Percentiles rank a stretch among this genome's conserved stretches.
Conservation (phyloP, 108 stramenopile genomes). For the Stephanodiscus minutulus region DNA sequence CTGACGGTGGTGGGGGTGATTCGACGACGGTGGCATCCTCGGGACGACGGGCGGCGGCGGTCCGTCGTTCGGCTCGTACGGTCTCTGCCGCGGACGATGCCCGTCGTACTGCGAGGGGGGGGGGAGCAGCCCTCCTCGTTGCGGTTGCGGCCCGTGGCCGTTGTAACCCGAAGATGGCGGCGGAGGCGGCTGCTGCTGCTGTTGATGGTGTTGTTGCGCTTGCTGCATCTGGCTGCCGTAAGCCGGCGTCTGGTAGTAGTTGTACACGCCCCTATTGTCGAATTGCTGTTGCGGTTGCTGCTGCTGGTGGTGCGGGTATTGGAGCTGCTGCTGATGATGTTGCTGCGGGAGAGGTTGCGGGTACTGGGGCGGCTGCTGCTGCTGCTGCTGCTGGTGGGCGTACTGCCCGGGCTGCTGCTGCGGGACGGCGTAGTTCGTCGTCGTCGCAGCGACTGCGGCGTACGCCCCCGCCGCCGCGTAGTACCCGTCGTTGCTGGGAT, state of each 20-base stretch:
- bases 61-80: too few relatives aligned
- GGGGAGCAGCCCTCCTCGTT: too few relatives aligned
- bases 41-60: too few relatives aligned
- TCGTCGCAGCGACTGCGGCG: neutral
- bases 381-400: conserved; percentile 4
- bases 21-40: too few relatives aligned
- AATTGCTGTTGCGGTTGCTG: neutral
- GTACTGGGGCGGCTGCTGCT: conserved; percentile 9
- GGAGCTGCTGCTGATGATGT: conserved; percentile 23
- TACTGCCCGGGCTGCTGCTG: conserved; percentile 2
- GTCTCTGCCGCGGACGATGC: too few relatives aligned
- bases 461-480: conserved; percentile 1
- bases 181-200: conserved; percentile 5
- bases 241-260: neutral
- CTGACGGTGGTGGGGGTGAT: too few relatives aligned
- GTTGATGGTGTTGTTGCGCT: neutral
- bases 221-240: neutral
- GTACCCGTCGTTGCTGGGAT: neutral
- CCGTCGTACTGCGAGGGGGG: too few relatives aligned
- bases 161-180: neutral
- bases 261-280: too few relatives aligned
- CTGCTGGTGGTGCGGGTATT: neutral
- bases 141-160: neutral
- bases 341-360: conserved; percentile 14
- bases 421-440: neutral